Base-by-base conservation (phyloP, 805 yeast species). In the Saccharomycopsis sp. region DNA sequence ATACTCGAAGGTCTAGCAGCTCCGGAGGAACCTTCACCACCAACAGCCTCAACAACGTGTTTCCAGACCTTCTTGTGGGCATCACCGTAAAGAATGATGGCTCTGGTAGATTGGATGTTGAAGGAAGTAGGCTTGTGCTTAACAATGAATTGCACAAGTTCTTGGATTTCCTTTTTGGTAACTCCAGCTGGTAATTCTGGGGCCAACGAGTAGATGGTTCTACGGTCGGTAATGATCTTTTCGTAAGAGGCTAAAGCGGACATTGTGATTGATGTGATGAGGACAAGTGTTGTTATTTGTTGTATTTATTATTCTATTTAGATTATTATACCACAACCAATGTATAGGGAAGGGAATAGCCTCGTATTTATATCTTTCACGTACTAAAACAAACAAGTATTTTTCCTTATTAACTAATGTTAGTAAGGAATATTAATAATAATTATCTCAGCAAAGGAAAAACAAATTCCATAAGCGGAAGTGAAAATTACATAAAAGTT, bases 41-140 rank as follows among this genome's bases (percentile, higher is more conserved):
- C 74, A 53, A 74, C 68, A 54, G 74, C 68, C 17, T 70, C 70
- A 58, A 69, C 70, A 41, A 76, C 80, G 24, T 72, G 61, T 58
- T 70, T 69, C 84, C 84, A 80, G 17, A 78, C 74, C 56, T 71
- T 63, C 59, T 72, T 74, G 72, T 78, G 82, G 53, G 75, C 63
- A 1, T 67, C 75, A 60, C 81, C 82, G 55, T 77, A 74, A 54
- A 80, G 53, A 60, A 80, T 73, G 23, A 78, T 66, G 22, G 83
- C 83, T 53, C 83, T 74, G 66, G 73, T 70, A 52, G 75, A 72
- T 69, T 80, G 84, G 52, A 78, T 74, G 73, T 80, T 80, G 75
- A 78, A 80, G 25, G 78, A 67, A 20, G 81, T 75, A 66, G 84
- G 84, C 15, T 79, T 76, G 64, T 75, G 69, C 66, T 75, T 78